Percentiles rank a stretch among this genome's conserved stretches.
phyloP scores from a whole-genome alignment of 192 early-diverging fungal genomes.

The Entophlyctis luteolus region DNA sequence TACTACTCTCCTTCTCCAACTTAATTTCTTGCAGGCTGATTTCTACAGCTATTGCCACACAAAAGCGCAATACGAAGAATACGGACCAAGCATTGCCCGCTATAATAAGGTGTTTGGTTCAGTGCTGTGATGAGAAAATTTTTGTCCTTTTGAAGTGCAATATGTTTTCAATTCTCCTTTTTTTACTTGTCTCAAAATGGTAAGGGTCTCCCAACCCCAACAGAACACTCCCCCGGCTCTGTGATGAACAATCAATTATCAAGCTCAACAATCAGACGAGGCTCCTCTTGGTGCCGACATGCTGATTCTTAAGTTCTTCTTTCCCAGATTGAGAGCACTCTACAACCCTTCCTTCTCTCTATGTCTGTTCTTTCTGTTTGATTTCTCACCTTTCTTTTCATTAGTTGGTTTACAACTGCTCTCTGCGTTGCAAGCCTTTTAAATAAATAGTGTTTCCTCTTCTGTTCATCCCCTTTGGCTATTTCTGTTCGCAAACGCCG shows the following conservation, averaged over 20 bases:
- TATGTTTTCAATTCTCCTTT: not conserved
- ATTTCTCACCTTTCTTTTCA: too few relatives aligned
- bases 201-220: not conserved
- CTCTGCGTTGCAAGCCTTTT: too few relatives aligned
- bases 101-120: slow-evolving; percentile 88
- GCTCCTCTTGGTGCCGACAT: not conserved
- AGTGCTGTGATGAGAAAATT: slow-evolving; percentile 31
- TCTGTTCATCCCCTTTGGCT: too few relatives aligned
- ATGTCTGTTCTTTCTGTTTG: too few relatives aligned
- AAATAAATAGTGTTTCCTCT: too few relatives aligned
- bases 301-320: not conserved
- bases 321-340: not conserved
- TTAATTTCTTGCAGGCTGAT: slow-evolving; percentile 56
- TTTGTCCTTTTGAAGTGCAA: not conserved
- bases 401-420: too few relatives aligned
- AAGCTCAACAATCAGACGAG: not conserved
- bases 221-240: not conserved
- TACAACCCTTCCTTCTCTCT: too few relatives aligned
- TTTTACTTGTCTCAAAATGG: not conserved
- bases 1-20: not conserved
- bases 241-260: not conserved
- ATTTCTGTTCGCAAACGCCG: too few relatives aligned
- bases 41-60: slow-evolving; percentile 92
- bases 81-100: slow-evolving; percentile 89
- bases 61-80: slow-evolving; percentile 97